Percentiles rank a stretch among this genome's conserved stretches.
These are phyloP conservation scores for Blumeria graminis DNA, from an alignment of 2,329 filamentous ascomycete genomes.

Conservation along the genomic window DNA sequence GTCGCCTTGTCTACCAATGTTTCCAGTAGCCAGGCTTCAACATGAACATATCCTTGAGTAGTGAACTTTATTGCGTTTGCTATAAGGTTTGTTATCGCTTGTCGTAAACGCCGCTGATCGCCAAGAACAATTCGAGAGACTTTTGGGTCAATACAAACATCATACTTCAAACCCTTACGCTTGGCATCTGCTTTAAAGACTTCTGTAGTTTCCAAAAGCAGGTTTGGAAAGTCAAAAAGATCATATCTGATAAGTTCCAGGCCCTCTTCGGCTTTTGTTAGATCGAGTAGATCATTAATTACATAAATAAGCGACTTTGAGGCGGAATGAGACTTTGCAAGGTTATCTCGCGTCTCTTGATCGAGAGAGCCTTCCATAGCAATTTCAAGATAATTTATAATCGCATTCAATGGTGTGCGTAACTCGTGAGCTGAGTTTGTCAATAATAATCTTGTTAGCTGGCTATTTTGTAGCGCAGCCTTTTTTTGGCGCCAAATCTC, in stretches of 20 bases:
- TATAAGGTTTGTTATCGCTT: constrained; percentile 88
- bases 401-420: constrained; percentile 78
- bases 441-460: constrained; percentile 53
- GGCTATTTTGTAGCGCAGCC: constrained; percentile 55
- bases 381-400: constrained; percentile 91
- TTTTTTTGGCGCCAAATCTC: constrained; percentile 87
- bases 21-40: constrained; percentile 43
- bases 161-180: constrained; percentile 79
- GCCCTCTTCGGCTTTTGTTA: constrained; percentile 86
- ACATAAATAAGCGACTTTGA: constrained; percentile 76
- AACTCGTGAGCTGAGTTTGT: constrained; percentile 98
- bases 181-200: constrained; percentile 84
- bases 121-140: constrained; percentile 88
- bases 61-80: constrained; percentile 98
- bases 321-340: constrained; percentile 86
- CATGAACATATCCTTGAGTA: constrained; percentile 54
- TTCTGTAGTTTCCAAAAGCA: constrained; percentile 93
- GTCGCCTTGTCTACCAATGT: constrained; percentile 28
- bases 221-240: constrained; percentile 79
- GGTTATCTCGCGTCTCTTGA: constrained; percentile 79
- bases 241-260: constrained; percentile 90
- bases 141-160: constrained; percentile 74
- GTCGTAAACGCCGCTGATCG: constrained; percentile 78
- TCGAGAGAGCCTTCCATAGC: constrained; percentile 73
- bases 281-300: constrained; percentile 88